Base-by-base conservation (phyloP, 1,284 basidiomycete species). In the Caloboletus inedulis region DNA sequence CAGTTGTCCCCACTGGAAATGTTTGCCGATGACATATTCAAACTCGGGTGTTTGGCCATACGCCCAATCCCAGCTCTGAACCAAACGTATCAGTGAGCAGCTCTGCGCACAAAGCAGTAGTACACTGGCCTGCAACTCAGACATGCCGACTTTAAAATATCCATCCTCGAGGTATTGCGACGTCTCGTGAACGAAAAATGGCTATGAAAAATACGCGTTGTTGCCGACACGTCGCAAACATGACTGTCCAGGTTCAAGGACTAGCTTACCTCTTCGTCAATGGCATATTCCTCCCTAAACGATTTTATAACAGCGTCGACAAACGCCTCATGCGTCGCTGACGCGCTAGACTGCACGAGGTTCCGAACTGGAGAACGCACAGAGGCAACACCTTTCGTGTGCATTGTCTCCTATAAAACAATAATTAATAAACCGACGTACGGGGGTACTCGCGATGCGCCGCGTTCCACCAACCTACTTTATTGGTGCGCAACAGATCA, bases 21-120 rank as follows among this genome's bases (percentile, higher is more conserved):
- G 55, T 14, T 70, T 68, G 16, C 63, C 55, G 4, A 87, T 54
- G 3, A 71, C 74, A 59, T 85, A 84, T 39, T 83, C 88, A 67
- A 99, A 98, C 66, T 96, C 91, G 48, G 96, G 96, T 0, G 95
- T 97, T 66, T 97, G 91, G 0, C 95, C 96, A 64, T 85, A 98
- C 29, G 83, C 77, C 94, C 95, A 99, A 23, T 90, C 81, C 97
- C 96, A 98, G 36, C 80, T 85, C 89, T 95, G 64, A 18, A 47
- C 4, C 25, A 2, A 48, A 50, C 23, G 10, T 3, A 21, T 48
- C 41, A 53, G 51, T 29, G 19, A 47, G 34, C 5, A 51, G 49
- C 7, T 37, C 35, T 21, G 31, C 47, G 40, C 52, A 36, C 16
- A 19, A 44, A 9, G 10, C 3, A 19, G 19, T 5, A 19, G 19